Evolutionary conservation across 169 alveolate species (phyloP).

Genomic region (Besnoitia besnoiti): DNA sequence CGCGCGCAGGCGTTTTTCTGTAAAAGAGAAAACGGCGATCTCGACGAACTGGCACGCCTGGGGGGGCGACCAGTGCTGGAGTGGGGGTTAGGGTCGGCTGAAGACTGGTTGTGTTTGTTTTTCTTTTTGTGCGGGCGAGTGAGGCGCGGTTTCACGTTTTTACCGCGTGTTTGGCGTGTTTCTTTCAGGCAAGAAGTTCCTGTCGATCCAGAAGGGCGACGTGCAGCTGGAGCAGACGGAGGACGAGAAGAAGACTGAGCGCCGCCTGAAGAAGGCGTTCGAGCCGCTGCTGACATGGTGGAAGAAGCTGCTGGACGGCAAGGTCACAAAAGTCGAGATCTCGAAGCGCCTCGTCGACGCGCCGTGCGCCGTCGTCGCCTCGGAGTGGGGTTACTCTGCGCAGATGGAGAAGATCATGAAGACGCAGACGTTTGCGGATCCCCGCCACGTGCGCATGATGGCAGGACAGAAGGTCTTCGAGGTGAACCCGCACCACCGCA

Average conservation of each 20-base stretch:
- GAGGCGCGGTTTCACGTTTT: neutral
- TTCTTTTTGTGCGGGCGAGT: neutral
- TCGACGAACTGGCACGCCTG: too few species aligned
- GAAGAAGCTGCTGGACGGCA: constrained; percentile 67
- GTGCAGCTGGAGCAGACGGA: constrained; percentile 72
- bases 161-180: neutral
- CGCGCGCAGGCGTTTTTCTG: too few species aligned
- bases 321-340: constrained; percentile 55
- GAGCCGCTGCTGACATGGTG: constrained; percentile 70
- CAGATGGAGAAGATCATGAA: constrained; percentile 76
- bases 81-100: too few species aligned
- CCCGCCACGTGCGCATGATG: constrained; percentile 69
- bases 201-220: constrained; percentile 77
- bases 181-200: constrained; percentile 73
- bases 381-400: constrained; percentile 76
- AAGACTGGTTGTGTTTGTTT: neutral
- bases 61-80: too few species aligned
- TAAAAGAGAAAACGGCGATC: too few species aligned
- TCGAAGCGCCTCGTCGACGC: constrained; percentile 73
- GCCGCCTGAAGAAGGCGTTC: constrained; percentile 68
- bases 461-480: constrained; percentile 72
- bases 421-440: constrained; percentile 76
- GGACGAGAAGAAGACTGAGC: constrained; percentile 71
- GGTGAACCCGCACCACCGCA: constrained; percentile 72
- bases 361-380: constrained; percentile 75